Conservation (phyloP, 1,284 basidiomycete species). For the Pseudozyma sp. region DNA sequence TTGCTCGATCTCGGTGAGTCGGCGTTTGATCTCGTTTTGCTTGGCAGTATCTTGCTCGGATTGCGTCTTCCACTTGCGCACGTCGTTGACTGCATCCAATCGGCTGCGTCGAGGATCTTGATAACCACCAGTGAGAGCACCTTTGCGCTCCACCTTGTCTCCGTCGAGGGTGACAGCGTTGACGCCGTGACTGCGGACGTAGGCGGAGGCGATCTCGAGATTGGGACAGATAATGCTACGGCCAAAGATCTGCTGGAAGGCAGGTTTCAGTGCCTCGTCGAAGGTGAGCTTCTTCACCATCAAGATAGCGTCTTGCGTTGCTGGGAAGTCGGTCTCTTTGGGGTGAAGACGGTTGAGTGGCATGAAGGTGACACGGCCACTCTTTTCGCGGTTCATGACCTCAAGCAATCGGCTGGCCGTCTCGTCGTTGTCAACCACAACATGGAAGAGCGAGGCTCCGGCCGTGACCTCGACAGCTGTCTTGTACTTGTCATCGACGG, state of each 20-base stretch:
- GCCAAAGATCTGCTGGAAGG: constrained; percentile 98
- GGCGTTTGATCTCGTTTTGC: constrained; percentile 79
- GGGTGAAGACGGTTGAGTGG: constrained; percentile 95
- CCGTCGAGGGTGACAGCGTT: constrained; percentile 98
- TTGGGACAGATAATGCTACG: constrained; percentile 95
- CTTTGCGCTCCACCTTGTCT: constrained; percentile 96
- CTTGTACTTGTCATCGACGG: constrained; percentile 91
- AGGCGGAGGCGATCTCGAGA: constrained; percentile 89
- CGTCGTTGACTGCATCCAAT: constrained; percentile 84
- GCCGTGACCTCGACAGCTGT: constrained; percentile 94
- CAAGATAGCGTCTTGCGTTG: constrained; percentile 83
- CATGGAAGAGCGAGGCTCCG: constrained; percentile 94
- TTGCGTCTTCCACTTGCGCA: constrained; percentile 81
- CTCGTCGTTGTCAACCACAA: constrained; percentile 94
- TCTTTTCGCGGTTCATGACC: constrained; percentile 89
- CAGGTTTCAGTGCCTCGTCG: constrained; percentile 79
- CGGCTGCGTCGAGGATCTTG: constrained; percentile 91
- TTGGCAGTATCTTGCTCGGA: constrained; percentile 77
- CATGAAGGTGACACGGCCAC: constrained; percentile 96
- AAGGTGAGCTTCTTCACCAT: constrained; percentile 81
- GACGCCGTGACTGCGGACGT: constrained; percentile 91
- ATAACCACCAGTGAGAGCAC: constrained; percentile 93
- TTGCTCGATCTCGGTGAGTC: constrained; percentile 82
- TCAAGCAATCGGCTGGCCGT: constrained; percentile 89
- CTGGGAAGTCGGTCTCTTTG: constrained; percentile 76